Evolutionary conservation across 2,329 filamentous ascomycete genomes (phyloP).

Genomic region (Cladorrhinum sp.): DNA sequence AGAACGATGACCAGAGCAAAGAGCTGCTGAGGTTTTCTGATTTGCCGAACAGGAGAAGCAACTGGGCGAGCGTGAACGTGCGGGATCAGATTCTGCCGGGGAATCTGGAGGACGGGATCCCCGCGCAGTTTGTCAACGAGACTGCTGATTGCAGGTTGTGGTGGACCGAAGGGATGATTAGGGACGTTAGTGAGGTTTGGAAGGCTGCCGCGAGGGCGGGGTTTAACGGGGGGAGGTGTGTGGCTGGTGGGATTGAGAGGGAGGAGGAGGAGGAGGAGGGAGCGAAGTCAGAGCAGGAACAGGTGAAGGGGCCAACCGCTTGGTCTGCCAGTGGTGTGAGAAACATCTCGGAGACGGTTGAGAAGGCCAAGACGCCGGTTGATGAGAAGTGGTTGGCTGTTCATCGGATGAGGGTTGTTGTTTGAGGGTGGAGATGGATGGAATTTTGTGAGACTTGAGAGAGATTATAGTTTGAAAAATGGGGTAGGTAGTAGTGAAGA

Average conservation of each 20-base stretch:
- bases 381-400: conserved; percentile 9
- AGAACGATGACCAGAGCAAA: conserved; percentile 30
- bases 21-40: conserved; percentile 33
- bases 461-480: too few relatives aligned
- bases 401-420: conserved; percentile 11
- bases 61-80: conserved; percentile 36
- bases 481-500: too few relatives aligned
- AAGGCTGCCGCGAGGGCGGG: conserved; percentile 41
- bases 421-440: conserved; percentile 1
- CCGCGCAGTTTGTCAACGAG: conserved; percentile 48
- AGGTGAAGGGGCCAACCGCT: too few relatives aligned
- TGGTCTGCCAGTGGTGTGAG: too few relatives aligned
- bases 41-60: conserved; percentile 35
- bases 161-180: conserved; percentile 49
- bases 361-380: neutral
- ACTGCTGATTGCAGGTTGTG: conserved; percentile 49
- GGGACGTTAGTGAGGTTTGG: conserved; percentile 46
- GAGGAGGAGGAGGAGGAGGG: neutral
- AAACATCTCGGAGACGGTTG: neutral
- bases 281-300: neutral
- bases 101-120: conserved; percentile 39
- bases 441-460: too few relatives aligned
- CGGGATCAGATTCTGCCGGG: conserved; percentile 39
- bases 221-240: conserved; percentile 25
- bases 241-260: neutral